Conservation (phyloP, 768 basidiomycete genomes). For the Trametes villosa region DNA sequence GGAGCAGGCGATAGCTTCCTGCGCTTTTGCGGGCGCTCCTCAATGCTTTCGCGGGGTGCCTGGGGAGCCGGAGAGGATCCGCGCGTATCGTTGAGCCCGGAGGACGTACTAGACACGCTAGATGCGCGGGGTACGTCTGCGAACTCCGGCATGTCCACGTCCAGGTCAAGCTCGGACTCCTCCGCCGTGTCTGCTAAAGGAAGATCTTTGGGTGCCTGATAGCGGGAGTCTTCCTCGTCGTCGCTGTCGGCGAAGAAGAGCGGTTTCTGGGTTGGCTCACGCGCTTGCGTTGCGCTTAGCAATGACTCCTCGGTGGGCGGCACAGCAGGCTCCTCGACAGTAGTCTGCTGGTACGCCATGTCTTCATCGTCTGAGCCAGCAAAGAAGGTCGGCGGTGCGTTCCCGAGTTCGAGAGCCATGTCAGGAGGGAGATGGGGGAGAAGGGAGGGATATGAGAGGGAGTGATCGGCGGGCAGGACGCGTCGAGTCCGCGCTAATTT, state of each 20-base stretch:
- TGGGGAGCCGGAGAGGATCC: conserved; percentile 34
- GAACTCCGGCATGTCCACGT: conserved; percentile 33
- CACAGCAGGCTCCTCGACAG: background rate
- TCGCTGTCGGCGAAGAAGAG: conserved; percentile 50
- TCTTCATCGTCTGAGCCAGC: conserved; percentile 57
- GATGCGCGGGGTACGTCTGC: conserved; percentile 37
- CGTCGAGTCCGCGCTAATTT: conserved; percentile 18
- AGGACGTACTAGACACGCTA: conserved; percentile 45
- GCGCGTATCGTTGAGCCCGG: conserved; percentile 24
- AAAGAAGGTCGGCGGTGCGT: conserved; percentile 53
- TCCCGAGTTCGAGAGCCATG: conserved; percentile 24
- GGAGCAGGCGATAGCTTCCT: conserved; percentile 41
- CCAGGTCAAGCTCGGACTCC: conserved; percentile 18
- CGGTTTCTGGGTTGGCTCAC: conserved; percentile 30
- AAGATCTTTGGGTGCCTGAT: background rate
- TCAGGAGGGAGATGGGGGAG: background rate
- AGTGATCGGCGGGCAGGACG: conserved; percentile 12
- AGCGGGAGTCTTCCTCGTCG: conserved; percentile 39
- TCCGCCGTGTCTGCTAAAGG: background rate
- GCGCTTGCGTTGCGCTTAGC: background rate
- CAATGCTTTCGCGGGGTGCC: conserved; percentile 5
- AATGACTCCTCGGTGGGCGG: background rate
- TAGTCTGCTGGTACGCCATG: conserved; percentile 30
- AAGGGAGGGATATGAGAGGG: background rate
- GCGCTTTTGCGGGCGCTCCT: conserved; percentile 51